These are phyloP conservation scores for Hypoxylon sp. DNA, from an alignment of 2,329 filamentous ascomycete genomes.

Conservation along the genomic window DNA sequence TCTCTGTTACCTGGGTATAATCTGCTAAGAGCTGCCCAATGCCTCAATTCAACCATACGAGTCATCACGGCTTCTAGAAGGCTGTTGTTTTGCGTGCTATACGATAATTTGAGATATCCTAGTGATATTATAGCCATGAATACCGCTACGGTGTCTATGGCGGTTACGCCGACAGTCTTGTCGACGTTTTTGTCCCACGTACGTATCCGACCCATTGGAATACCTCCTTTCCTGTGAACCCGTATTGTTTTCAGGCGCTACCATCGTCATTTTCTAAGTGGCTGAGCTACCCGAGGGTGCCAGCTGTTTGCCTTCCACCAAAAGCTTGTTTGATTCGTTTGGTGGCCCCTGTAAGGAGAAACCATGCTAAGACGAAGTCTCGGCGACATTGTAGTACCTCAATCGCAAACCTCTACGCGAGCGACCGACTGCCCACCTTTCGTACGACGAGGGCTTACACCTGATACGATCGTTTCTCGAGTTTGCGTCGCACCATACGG, in stretches of 20 bases:
- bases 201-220: conserved; percentile 55
- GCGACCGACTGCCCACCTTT: conserved; percentile 90
- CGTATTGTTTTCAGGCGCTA: neutral
- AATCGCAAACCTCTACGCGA: conserved; percentile 81
- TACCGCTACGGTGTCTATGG: conserved; percentile 84
- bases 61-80: conserved; percentile 23
- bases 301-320: conserved; percentile 27
- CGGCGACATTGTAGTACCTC: conserved; percentile 74
- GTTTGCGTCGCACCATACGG: conserved; percentile 88
- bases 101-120: conserved; percentile 7
- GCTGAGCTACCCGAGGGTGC: conserved; percentile 8
- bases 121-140: conserved; percentile 58
- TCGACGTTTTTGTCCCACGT: conserved; percentile 91
- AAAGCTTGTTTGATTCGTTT: conserved; percentile 23
- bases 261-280: conserved; percentile 3
- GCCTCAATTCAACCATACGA: conserved; percentile 23
- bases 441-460: conserved; percentile 92
- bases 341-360: conserved; percentile 4
- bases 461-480: conserved; percentile 88
- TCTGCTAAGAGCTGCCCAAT: conserved; percentile 21
- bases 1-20: conserved; percentile 19
- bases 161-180: conserved; percentile 89
- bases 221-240: neutral
- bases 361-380: conserved; percentile 42
- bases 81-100: conserved; percentile 18